Percentiles rank a stretch among this genome's conserved stretches.
Evolutionary conservation across 768 basidiomycete genomes (phyloP).

Genomic region (Panaeolus cyanescens): DNA sequence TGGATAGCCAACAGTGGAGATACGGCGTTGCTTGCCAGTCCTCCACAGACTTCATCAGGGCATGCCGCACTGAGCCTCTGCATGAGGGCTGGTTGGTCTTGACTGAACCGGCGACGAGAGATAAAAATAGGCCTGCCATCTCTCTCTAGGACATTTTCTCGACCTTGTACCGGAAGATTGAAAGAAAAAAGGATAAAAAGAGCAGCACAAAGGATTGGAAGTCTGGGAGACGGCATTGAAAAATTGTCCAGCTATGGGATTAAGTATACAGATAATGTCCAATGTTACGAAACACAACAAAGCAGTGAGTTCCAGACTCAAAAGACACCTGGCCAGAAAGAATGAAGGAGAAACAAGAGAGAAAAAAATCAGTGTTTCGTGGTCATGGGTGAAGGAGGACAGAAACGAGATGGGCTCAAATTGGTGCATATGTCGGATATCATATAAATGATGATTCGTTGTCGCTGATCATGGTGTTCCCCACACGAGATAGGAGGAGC

Average conservation of each 20-base stretch:
- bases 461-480: too few species aligned
- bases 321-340: conserved; percentile 27
- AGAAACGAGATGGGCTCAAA: conserved; percentile 4
- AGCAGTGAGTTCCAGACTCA: conserved; percentile 8
- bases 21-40: conserved; percentile 48
- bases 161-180: conserved; percentile 17
- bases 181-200: neutral
- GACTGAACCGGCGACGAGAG: conserved; percentile 54
- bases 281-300: neutral
- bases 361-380: conserved; percentile 23
- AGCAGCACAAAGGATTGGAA: neutral
- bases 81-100: conserved; percentile 50
- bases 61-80: conserved; percentile 49
- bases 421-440: too few species aligned
- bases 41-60: conserved; percentile 48
- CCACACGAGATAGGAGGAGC: too few species aligned
- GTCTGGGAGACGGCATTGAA: neutral
- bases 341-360: conserved; percentile 27
- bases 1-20: conserved; percentile 53
- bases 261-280: neutral
- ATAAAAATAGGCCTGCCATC: conserved; percentile 45
- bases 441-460: too few species aligned
- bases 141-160: conserved; percentile 50
- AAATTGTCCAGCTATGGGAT: neutral
- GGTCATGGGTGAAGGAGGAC: conserved; percentile 25